Evolutionary conservation across 306 rosid genomes (phyloP).

Genomic region (Heteromeles arbutifolia): DNA sequence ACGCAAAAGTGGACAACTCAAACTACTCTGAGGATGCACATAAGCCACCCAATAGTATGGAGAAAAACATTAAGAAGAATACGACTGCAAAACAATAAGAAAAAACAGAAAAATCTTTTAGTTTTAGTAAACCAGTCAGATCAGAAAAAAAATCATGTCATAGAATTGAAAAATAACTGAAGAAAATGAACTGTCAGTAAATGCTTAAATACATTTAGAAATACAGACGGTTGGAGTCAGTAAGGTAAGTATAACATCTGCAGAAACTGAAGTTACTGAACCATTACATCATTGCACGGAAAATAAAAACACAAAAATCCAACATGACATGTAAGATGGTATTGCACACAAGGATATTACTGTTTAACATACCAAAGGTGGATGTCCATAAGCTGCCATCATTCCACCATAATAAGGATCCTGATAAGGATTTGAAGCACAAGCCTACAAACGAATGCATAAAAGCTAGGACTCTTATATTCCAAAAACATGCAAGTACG

Average conservation of each 20-base stretch:
- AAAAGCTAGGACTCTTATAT: slow-evolving; percentile 23
- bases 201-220: neutral
- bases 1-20: neutral
- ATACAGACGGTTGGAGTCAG: neutral
- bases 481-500: slow-evolving; percentile 20
- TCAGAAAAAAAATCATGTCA: neutral
- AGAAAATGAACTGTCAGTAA: no score
- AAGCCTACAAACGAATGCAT: slow-evolving; percentile 58
- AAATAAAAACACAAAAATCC: neutral
- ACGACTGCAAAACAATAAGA: neutral
- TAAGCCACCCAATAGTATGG: neutral
- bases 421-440: slow-evolving; percentile 83
- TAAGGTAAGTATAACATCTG: neutral
- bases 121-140: neutral
- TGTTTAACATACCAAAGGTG: slow-evolving; percentile 58
- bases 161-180: neutral
- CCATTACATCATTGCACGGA: neutral
- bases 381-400: slow-evolving; percentile 86
- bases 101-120: neutral
- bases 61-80: neutral
- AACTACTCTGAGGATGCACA: neutral
- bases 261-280: neutral
- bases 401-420: slow-evolving; percentile 82
- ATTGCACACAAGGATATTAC: neutral
- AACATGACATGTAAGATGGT: neutral